Conservation (phyloP, 306 rosid genomes). For the Elaeagnus macrophylla region DNA sequence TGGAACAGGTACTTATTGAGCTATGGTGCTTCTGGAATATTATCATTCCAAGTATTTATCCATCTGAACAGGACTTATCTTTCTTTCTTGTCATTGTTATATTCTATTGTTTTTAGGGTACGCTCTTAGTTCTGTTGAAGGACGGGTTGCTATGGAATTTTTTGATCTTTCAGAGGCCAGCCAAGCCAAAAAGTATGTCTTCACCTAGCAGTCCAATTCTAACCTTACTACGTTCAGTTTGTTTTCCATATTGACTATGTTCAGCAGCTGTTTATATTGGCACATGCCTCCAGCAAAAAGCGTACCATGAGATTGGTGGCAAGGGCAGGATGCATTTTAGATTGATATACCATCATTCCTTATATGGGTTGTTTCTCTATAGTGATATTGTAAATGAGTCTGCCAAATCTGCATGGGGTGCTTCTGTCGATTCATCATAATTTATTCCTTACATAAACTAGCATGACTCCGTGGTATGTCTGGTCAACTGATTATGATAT, state of each 20-base stretch:
- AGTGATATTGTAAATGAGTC: no score
- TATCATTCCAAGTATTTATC: no score
- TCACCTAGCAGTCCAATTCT: not conserved
- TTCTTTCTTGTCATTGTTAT: not conserved
- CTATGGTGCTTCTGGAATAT: no score
- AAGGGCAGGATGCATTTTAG: no score
- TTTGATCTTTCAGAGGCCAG: conserved; percentile 91
- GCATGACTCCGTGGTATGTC: not conserved
- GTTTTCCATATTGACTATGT: not conserved
- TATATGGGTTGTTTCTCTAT: no score
- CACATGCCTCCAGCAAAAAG: no score
- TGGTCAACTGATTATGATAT: not conserved
- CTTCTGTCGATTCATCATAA: conserved; percentile 9
- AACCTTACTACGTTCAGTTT: not conserved
- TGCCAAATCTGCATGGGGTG: conserved; percentile 3
- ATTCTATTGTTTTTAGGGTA: conserved; percentile 53
- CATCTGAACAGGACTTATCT: not conserved
- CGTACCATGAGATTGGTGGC: no score
- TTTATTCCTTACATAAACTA: no score
- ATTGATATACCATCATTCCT: no score
- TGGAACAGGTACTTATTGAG: conserved; percentile 63
- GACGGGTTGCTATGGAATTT: conserved; percentile 95
- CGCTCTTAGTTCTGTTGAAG: conserved; percentile 99
- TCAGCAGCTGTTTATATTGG: not conserved
- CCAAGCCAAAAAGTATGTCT: conserved; percentile 76